Conservation (phyloP, 1,284 basidiomycete genomes). For the Cutaneotrichosporon mucoides region DNA sequence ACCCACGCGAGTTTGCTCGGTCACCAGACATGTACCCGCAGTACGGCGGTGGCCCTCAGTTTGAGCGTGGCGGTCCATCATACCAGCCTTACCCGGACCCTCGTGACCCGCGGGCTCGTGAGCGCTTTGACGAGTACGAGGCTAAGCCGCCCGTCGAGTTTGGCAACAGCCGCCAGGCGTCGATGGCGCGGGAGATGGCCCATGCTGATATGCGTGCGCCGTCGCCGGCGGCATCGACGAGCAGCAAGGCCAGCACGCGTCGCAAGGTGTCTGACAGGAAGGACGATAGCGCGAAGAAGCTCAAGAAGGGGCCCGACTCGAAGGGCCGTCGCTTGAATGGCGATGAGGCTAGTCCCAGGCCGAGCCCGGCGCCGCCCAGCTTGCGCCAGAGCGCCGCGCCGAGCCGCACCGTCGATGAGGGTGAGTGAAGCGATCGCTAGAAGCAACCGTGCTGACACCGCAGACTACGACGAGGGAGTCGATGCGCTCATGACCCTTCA, state of each 20-base stretch:
- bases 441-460: too few relatives aligned
- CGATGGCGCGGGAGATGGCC: conserved; percentile 9
- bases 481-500: conserved; percentile 48
- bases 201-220: conserved; percentile 28
- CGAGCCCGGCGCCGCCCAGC: conserved; percentile 11
- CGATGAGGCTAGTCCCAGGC: conserved; percentile 12
- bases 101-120: conserved; percentile 10
- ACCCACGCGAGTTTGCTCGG: conserved; percentile 16
- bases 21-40: conserved; percentile 12
- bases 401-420: conserved; percentile 41
- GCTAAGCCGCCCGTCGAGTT: conserved; percentile 6
- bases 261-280: conserved; percentile 17
- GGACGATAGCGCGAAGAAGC: neutral
- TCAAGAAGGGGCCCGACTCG: conserved; percentile 7
- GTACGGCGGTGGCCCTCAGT: conserved; percentile 10
- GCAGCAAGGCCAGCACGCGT: conserved; percentile 21
- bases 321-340: conserved; percentile 12
- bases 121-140: conserved; percentile 11
- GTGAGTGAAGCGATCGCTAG: conserved; percentile 34
- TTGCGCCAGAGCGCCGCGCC: conserved; percentile 2
- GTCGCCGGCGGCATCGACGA: conserved; percentile 36
- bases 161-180: conserved; percentile 11
- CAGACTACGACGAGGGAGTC: conserved; percentile 49
- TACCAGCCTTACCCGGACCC: conserved; percentile 9
- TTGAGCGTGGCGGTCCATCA: conserved; percentile 16